A percentile compares a stretch with the other conserved stretches of the same genome.
phyloP scores from a whole-genome alignment of 129 eudicot genomes.

The Flaveria linearis region DNA sequence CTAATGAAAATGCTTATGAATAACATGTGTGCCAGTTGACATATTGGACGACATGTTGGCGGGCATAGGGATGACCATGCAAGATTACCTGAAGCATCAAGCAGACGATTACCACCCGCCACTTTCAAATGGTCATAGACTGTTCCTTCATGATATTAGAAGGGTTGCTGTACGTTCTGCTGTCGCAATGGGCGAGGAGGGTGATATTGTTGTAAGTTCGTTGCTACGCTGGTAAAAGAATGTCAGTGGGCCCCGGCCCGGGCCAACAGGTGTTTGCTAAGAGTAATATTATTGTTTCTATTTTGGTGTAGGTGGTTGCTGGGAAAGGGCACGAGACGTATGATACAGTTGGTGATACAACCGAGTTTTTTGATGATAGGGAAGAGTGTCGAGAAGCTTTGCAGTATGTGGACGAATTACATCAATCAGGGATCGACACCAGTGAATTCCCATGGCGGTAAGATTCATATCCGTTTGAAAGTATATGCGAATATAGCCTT shows the following conservation, averaged over 20 bases:
- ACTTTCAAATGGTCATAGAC: conserved; percentile 83
- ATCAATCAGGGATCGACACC: conserved; percentile 96
- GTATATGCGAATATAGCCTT: background rate
- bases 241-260: background rate
- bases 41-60: conserved; percentile 96
- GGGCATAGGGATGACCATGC: conserved; percentile 96
- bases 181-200: conserved; percentile 99
- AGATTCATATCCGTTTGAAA: background rate
- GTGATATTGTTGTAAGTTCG: conserved; percentile 86
- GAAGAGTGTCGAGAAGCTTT: conserved; percentile 97
- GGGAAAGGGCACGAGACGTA: conserved; percentile 91
- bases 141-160: conserved; percentile 90
- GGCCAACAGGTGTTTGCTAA: background rate
- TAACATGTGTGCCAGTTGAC: conserved; percentile 59
- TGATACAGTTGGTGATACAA: conserved; percentile 79
- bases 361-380: conserved; percentile 84
- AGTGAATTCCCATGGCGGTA: conserved; percentile 99
- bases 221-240: background rate
- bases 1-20: background rate
- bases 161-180: conserved; percentile 94
- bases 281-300: background rate
- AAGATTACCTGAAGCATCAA: conserved; percentile 85
- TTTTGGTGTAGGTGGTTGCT: conserved; percentile 70
- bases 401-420: conserved; percentile 93
- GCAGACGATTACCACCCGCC: conserved; percentile 98